Percentiles rank a stretch among this genome's conserved stretches.
Conservation (phyloP, 495 filamentous ascomycete genomes). For the Halenospora varia region DNA sequence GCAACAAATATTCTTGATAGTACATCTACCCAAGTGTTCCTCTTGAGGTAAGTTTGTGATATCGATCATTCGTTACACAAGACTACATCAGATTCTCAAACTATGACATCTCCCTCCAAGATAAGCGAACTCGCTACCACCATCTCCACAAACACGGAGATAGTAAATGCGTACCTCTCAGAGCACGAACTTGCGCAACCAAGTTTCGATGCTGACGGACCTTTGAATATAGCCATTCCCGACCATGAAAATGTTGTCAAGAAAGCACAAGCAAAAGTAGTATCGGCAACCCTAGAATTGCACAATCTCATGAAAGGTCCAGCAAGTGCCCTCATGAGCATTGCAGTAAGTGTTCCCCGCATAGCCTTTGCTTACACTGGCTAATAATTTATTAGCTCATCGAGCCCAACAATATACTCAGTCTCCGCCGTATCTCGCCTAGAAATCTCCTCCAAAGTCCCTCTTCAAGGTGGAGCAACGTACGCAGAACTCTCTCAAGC, state of each 20-base stretch:
- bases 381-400: not conserved
- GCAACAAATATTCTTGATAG: no score
- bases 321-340: not conserved
- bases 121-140: not conserved
- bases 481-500: conserved; percentile 37
- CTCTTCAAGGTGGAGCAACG: conserved; percentile 32
- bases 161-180: not conserved
- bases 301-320: not conserved
- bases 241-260: not conserved
- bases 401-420: conserved; percentile 23
- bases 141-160: not conserved
- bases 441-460: conserved; percentile 14
- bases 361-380: not conserved
- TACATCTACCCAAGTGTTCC: no score
- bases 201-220: not conserved
- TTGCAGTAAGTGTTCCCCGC: not conserved
- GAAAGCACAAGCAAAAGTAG: not conserved
- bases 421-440: not conserved
- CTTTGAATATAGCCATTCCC: not conserved
- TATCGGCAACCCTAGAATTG: not conserved
- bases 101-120: not conserved
- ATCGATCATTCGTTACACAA: no score
- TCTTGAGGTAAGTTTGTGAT: no score
- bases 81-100: no score
- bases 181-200: not conserved